phyloP scores from a whole-genome alignment of 192 early-diverging fungal genomes.

The Coemansia sp. region DNA sequence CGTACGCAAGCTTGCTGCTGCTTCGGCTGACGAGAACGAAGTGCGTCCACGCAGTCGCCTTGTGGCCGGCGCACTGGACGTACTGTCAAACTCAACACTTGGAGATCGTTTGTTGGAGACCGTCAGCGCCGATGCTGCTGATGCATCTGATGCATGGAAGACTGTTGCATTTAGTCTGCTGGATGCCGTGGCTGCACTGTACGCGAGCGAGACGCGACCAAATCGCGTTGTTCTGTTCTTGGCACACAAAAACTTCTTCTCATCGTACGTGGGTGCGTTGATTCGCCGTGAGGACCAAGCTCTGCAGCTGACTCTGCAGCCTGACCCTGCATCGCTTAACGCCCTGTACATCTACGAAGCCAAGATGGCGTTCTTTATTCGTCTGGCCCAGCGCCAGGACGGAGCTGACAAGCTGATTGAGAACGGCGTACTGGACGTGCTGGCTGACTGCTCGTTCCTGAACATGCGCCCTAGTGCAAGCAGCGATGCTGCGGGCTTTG shows the following conservation, averaged over 20 bases:
- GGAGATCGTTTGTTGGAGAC: slow-evolving; percentile 75
- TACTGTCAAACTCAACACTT: slow-evolving; percentile 38
- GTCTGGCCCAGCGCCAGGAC: slow-evolving; percentile 69
- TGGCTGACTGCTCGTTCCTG: slow-evolving; percentile 71
- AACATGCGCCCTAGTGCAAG: slow-evolving; percentile 59
- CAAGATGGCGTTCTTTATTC: slow-evolving; percentile 78
- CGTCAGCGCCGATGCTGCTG: slow-evolving; percentile 78
- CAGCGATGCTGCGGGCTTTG: slow-evolving; percentile 18
- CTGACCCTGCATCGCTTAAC: slow-evolving; percentile 58
- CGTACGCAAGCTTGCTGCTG: slow-evolving; percentile 39
- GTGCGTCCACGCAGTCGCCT: slow-evolving; percentile 28
- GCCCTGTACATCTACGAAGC: slow-evolving; percentile 74
- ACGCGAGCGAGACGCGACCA: slow-evolving; percentile 45
- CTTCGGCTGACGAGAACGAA: slow-evolving; percentile 9
- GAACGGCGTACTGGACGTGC: slow-evolving; percentile 73
- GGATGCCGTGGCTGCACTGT: slow-evolving; percentile 63
- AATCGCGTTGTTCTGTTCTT: slow-evolving; percentile 52
- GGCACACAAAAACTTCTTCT: slow-evolving; percentile 57
- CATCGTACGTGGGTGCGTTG: slow-evolving; percentile 57
- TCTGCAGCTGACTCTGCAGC: slow-evolving; percentile 53
- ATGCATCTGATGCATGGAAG: slow-evolving; percentile 77
- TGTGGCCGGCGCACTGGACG: slow-evolving; percentile 48
- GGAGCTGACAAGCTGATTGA: slow-evolving; percentile 79
- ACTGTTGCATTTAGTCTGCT: slow-evolving; percentile 81
- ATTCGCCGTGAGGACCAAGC: slow-evolving; percentile 64